Conservation (phyloP, 2,329 filamentous ascomycete species). For the Exophiala aquamarina region DNA sequence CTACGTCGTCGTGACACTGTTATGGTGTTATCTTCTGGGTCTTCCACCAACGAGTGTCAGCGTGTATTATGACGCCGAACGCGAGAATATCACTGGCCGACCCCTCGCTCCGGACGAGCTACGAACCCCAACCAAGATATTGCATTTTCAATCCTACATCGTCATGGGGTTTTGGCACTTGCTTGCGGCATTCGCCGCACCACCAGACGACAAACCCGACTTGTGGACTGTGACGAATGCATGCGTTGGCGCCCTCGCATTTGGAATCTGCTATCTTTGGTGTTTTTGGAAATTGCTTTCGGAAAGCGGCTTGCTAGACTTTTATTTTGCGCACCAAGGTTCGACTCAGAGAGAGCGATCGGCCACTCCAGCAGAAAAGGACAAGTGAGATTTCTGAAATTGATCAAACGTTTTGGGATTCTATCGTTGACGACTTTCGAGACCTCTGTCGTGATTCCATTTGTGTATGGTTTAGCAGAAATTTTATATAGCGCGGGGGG, state of each 20-base stretch:
- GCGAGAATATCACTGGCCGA: constrained; percentile 24
- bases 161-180: constrained; percentile 81
- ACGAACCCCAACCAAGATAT: constrained; percentile 53
- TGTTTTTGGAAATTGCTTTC: constrained; percentile 67
- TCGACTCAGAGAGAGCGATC: constrained; percentile 2
- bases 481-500: neutral
- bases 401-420: too few relatives aligned
- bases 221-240: constrained; percentile 93
- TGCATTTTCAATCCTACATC: constrained; percentile 76
- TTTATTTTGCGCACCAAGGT: constrained; percentile 15
- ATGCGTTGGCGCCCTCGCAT: constrained; percentile 79
- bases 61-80: constrained; percentile 26
- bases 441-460: too few relatives aligned
- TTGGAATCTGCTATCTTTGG: constrained; percentile 87
- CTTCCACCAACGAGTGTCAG: constrained; percentile 65
- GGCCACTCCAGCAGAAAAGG: constrained; percentile 9
- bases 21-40: constrained; percentile 91
- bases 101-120: constrained; percentile 24
- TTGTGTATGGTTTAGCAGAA: too few relatives aligned
- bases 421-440: too few relatives aligned
- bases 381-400: constrained; percentile 5
- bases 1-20: constrained; percentile 77
- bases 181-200: constrained; percentile 64
- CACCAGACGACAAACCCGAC: constrained; percentile 80
- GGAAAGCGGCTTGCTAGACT: constrained; percentile 27